These are phyloP conservation scores for Trypanosoma boissoni DNA, from an alignment of 208 protist species.

Conservation along the genomic window DNA sequence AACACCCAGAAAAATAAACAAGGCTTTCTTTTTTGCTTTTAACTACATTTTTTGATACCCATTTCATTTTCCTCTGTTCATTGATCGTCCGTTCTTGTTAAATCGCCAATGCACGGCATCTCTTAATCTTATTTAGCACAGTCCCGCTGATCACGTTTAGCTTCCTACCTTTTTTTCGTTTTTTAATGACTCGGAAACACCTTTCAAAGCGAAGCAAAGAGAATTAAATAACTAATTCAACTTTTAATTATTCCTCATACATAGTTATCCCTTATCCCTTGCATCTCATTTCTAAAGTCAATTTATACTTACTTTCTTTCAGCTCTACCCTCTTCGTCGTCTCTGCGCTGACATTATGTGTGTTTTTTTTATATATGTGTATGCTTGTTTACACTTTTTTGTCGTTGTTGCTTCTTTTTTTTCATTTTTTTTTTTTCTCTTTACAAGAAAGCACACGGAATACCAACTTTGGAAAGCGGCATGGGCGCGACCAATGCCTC, in stretches of 20 bases:
- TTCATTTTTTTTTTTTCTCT: constrained; percentile 2
- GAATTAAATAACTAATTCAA: neutral
- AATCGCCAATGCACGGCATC: too few species aligned
- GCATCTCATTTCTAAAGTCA: too few species aligned
- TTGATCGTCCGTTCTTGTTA: neutral
- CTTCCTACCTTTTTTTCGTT: too few species aligned
- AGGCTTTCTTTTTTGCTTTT: neutral
- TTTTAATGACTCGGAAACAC: too few species aligned
- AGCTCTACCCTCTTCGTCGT: neutral
- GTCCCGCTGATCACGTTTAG: too few species aligned
- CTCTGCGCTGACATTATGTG: neutral
- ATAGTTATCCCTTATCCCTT: too few species aligned
- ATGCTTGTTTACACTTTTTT: neutral
- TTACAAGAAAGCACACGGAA: constrained; percentile 57
- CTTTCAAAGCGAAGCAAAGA: neutral
- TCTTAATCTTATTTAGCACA: too few species aligned
- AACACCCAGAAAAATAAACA: neutral
- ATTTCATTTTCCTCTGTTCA: neutral
- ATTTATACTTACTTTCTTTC: constrained; percentile 1
- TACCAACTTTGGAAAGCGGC: constrained; percentile 49
- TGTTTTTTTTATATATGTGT: neutral
- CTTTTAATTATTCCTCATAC: constrained; percentile 4
- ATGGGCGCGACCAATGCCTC: constrained; percentile 34
- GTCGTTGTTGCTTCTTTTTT: constrained; percentile 14
- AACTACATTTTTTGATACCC: neutral